Evolutionary conservation across 2,329 filamentous ascomycete species (phyloP).

Genomic region (Helotiales sp.): DNA sequence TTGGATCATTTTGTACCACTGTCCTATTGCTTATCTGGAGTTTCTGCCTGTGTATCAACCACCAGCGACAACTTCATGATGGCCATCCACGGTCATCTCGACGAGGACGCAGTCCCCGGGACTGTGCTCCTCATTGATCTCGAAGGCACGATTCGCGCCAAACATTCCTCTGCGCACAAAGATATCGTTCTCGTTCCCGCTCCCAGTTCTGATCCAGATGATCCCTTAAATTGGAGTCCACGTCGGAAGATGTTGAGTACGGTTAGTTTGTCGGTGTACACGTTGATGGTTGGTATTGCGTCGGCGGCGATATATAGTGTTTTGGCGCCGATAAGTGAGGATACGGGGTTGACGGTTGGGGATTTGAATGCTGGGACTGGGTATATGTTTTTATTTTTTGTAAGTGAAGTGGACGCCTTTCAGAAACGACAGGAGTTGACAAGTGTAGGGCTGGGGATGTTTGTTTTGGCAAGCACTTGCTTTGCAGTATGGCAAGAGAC

Average conservation of each 20-base stretch:
- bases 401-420: neutral
- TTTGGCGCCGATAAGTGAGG: slow-evolving; percentile 46
- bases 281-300: slow-evolving; percentile 49
- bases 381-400: slow-evolving; percentile 48
- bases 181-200: slow-evolving; percentile 36
- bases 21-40: neutral
- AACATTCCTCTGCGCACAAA: slow-evolving; percentile 27
- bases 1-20: neutral
- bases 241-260: slow-evolving; percentile 36
- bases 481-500: slow-evolving; percentile 46
- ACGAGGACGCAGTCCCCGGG: slow-evolving; percentile 23
- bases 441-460: slow-evolving; percentile 35
- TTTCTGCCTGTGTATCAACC: neutral
- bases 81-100: neutral
- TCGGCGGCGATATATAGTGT: slow-evolving; percentile 50
- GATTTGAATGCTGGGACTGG: slow-evolving; percentile 50
- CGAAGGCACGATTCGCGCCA: slow-evolving; percentile 24
- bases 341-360: slow-evolving; percentile 45
- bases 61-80: neutral
- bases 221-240: slow-evolving; percentile 41
- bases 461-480: slow-evolving; percentile 54
- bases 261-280: slow-evolving; percentile 41
- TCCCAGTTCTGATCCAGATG: slow-evolving; percentile 39
- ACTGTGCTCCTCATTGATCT: slow-evolving; percentile 36
- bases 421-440: neutral